These are phyloP conservation scores for Curvularia hawaiiensis DNA, from an alignment of 2,329 filamentous ascomycete species.

Conservation along the genomic window DNA sequence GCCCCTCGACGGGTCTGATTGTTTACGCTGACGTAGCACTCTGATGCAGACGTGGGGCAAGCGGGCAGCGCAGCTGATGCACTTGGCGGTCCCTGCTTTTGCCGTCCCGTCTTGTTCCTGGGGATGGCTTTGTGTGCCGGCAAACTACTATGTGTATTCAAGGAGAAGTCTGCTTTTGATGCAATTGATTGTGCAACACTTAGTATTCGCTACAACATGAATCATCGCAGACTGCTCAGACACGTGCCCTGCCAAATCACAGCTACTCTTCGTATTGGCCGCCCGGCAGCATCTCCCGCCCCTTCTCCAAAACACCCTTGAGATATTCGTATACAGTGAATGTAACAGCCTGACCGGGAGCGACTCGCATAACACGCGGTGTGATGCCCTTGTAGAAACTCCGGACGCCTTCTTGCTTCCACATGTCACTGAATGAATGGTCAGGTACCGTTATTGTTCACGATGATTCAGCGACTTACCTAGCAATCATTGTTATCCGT, in stretches of 20 bases:
- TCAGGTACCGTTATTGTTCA: slow-evolving; percentile 11
- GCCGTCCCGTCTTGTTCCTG: neutral
- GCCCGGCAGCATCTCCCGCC: slow-evolving; percentile 53
- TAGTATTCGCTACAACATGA: neutral
- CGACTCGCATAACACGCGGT: slow-evolving; percentile 94
- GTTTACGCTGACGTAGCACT: slow-evolving; percentile 15
- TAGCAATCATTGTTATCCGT: slow-evolving; percentile 77
- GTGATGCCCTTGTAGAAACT: slow-evolving; percentile 99
- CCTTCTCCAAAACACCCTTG: slow-evolving; percentile 56
- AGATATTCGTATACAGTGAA: slow-evolving; percentile 64
- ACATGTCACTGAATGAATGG: slow-evolving; percentile 50
- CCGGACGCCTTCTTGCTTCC: slow-evolving; percentile 85
- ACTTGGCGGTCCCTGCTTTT: slow-evolving; percentile 12
- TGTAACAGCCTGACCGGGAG: slow-evolving; percentile 86
- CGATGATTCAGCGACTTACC: slow-evolving; percentile 39
- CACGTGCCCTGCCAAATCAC: neutral
- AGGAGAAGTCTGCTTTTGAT: neutral
- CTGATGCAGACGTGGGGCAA: slow-evolving; percentile 29
- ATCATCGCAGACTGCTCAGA: neutral
- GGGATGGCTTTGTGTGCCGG: neutral
- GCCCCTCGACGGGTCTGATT: slow-evolving; percentile 3
- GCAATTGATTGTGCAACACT: neutral
- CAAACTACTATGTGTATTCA: neutral
- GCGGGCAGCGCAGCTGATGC: slow-evolving; percentile 15
- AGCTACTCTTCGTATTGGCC: slow-evolving; percentile 56